Evolutionary conservation across 768 basidiomycete genomes (phyloP).

Genomic region (Boletus sp.): DNA sequence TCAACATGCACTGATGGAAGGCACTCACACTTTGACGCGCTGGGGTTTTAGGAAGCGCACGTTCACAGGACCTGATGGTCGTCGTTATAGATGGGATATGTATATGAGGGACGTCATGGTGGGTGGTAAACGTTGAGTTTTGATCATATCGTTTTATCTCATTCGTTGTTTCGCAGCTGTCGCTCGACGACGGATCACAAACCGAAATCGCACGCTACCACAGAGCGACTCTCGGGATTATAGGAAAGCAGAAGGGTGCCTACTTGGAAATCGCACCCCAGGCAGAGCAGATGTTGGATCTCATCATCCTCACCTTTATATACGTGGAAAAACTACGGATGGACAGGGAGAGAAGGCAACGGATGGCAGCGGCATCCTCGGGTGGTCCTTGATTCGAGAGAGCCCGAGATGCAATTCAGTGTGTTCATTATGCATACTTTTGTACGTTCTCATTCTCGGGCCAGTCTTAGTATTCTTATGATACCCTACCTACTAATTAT

Average conservation of each 20-base stretch:
- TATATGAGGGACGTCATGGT: constrained; percentile 9
- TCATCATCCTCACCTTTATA: constrained; percentile 30
- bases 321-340: constrained; percentile 32
- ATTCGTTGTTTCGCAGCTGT: constrained; percentile 11
- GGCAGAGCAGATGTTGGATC: constrained; percentile 25
- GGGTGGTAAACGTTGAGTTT: not conserved
- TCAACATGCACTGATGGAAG: not conserved
- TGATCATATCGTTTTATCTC: not conserved
- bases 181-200: constrained; percentile 14
- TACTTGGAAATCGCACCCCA: constrained; percentile 22
- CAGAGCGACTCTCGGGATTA: constrained; percentile 24
- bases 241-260: constrained; percentile 20
- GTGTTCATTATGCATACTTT: not conserved
- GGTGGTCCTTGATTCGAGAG: constrained; percentile 15
- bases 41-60: constrained; percentile 19
- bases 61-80: constrained; percentile 34
- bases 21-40: not conserved
- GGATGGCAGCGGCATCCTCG: constrained; percentile 4
- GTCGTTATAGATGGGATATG: constrained; percentile 34
- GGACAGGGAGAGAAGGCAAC: constrained; percentile 19
- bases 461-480: too few relatives aligned
- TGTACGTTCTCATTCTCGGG: too few relatives aligned
- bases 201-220: constrained; percentile 22
- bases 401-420: not conserved
- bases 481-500: too few relatives aligned